Percentiles rank a stretch among this genome's conserved stretches.
Evolutionary conservation across 2,329 filamentous ascomycete genomes (phyloP).

Genomic region (Colletotrichum coccodes): DNA sequence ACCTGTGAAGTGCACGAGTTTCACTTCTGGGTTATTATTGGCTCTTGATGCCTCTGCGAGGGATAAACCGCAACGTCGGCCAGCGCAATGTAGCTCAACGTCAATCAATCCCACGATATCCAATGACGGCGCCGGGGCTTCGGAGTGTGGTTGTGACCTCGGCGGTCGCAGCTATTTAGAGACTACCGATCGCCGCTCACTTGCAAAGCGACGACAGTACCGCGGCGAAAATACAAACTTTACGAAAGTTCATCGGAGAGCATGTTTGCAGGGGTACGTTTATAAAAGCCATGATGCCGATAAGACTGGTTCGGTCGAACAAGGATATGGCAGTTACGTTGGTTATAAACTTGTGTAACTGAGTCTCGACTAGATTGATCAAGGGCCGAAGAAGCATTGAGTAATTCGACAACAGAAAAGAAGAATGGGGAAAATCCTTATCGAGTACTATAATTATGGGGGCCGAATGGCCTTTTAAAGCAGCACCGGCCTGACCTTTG

Average conservation of each 20-base stretch:
- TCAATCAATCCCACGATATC: background rate
- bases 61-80: background rate
- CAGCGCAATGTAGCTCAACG: too few species aligned
- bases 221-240: background rate
- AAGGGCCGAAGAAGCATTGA: accelerated
- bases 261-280: background rate
- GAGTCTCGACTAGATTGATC: background rate
- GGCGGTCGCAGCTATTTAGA: constrained; percentile 24
- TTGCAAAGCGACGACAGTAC: background rate
- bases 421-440: background rate
- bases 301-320: background rate
- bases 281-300: background rate
- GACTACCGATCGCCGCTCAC: background rate
- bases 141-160: background rate
- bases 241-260: background rate
- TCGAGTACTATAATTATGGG: background rate
- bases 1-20: constrained; percentile 1
- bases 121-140: background rate
- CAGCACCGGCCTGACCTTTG: background rate
- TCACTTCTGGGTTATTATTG: background rate
- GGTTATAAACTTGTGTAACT: background rate
- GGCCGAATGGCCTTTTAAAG: background rate
- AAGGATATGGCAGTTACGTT: too few species aligned
- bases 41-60: background rate
- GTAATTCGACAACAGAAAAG: background rate